Evolutionary conservation across 148 eudicot genomes (phyloP).

Genomic region (Cornus florida): DNA sequence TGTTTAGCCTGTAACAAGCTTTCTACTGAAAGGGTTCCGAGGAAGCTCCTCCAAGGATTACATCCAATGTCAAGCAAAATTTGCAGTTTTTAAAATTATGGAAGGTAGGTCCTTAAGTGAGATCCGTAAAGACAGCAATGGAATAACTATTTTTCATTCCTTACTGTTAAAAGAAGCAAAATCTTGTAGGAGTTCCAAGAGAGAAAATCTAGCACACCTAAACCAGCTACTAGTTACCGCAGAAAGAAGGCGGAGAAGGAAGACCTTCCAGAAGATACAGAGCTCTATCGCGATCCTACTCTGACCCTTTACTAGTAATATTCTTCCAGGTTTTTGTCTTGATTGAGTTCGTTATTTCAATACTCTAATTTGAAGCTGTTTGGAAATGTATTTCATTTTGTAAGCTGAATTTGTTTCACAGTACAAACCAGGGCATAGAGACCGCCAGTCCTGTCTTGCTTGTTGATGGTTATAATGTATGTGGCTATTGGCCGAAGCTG

Average conservation of each 20-base stretch:
- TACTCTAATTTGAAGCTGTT: conserved; percentile 11
- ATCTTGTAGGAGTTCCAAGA: conserved; percentile 61
- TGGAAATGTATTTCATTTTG: conserved; percentile 13
- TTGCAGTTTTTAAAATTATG: conserved; percentile 78
- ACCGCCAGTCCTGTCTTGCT: conserved; percentile 87
- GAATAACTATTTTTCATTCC: conserved; percentile 1
- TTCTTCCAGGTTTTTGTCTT: conserved; percentile 22
- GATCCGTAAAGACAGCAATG: not conserved
- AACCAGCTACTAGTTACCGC: conserved; percentile 89
- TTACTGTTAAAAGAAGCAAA: not conserved
- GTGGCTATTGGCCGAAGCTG: conserved; percentile 93
- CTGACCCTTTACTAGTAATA: conserved; percentile 75
- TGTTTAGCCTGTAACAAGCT: not conserved
- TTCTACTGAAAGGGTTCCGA: conserved; percentile 56
- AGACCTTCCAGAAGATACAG: conserved; percentile 72
- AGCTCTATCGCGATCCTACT: conserved; percentile 73
- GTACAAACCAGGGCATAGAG: conserved; percentile 78
- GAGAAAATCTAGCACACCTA: conserved; percentile 59
- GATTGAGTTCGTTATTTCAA: conserved; percentile 5
- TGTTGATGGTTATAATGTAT: conserved; percentile 98
- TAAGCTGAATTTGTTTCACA: conserved; percentile 35
- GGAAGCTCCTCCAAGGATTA: conserved; percentile 85
- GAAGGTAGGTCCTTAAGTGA: conserved; percentile 54
- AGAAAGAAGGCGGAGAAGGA: conserved; percentile 88
- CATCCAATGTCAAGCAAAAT: conserved; percentile 87